Percentiles rank a stretch among this genome's conserved stretches.
phyloP scores from a whole-genome alignment of 2,329 filamentous ascomycete species.

The Aspergillus sp. region DNA sequence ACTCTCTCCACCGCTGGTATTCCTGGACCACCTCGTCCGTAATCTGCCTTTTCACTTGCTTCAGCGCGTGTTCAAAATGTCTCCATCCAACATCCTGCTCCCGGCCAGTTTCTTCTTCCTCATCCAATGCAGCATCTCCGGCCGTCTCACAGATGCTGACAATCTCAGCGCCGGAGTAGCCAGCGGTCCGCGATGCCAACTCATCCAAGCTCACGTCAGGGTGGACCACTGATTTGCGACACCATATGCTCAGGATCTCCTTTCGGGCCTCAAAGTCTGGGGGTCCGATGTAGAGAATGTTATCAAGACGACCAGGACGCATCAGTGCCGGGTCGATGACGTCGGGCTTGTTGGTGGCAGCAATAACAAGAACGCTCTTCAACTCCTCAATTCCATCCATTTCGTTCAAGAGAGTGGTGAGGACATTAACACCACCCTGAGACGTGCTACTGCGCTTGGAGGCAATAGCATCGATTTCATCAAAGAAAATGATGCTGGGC shows the following conservation, averaged over 20 bases:
- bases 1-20: conserved; percentile 55
- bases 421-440: conserved; percentile 67
- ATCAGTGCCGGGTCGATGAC: conserved; percentile 81
- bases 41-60: conserved; percentile 55
- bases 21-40: conserved; percentile 57
- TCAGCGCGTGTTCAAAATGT: conserved; percentile 46
- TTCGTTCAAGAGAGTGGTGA: conserved; percentile 86
- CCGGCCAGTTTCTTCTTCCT: conserved; percentile 44
- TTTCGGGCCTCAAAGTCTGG: conserved; percentile 70
- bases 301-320: conserved; percentile 80
- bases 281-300: conserved; percentile 79
- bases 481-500: conserved; percentile 93
- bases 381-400: conserved; percentile 92
- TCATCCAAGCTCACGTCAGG: conserved; percentile 63
- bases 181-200: conserved; percentile 65
- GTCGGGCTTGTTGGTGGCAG: conserved; percentile 88
- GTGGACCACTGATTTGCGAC: conserved; percentile 58
- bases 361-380: conserved; percentile 79
- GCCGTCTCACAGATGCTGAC: conserved; percentile 57
- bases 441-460: conserved; percentile 52
- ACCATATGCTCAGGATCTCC: conserved; percentile 71
- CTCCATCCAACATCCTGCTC: conserved; percentile 35
- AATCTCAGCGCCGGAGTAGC: conserved; percentile 84
- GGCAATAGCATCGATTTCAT: conserved; percentile 88
- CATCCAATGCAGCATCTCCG: conserved; percentile 51